Evolutionary conservation across 2,329 filamentous ascomycete genomes (phyloP).

Genomic region (Cladophialophora exuberans): DNA sequence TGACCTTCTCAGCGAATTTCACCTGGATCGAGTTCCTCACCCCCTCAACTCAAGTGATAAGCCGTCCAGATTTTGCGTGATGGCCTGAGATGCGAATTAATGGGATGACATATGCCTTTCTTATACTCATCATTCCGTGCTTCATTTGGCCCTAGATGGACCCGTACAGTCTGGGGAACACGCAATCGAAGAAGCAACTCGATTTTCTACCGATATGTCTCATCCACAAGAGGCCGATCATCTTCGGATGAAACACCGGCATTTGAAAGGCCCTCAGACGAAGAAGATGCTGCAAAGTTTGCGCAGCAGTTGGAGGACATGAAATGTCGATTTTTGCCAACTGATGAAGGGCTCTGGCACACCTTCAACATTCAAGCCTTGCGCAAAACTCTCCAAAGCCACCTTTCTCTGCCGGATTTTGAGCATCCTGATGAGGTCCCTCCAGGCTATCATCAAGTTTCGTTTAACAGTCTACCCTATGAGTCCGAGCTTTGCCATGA

Average conservation of each 20-base stretch:
- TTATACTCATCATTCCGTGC: not conserved
- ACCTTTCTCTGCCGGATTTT: conserved; percentile 24
- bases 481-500: conserved; percentile 71
- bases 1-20: not conserved
- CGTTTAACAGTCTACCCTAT: conserved; percentile 71
- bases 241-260: conserved; percentile 2
- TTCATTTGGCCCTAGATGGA: not conserved
- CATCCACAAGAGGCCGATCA: not conserved
- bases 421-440: conserved; percentile 43
- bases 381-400: conserved; percentile 3
- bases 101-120: not conserved
- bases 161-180: not conserved
- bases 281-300: not conserved
- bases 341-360: conserved; percentile 8
- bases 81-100: too few species aligned
- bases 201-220: not conserved
- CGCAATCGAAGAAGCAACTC: not conserved
- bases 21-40: too few species aligned
- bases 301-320: conserved; percentile 8
- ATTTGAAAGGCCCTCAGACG: too few species aligned
- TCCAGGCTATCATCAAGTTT: conserved; percentile 78
- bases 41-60: too few species aligned
- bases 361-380: conserved; percentile 10
- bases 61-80: too few species aligned
- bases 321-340: conserved; percentile 8